Percentiles rank a stretch among this genome's conserved stretches.
phyloP scores from a whole-genome alignment of 2,329 filamentous ascomycete species.

The Fusarium brevicatenulatum region DNA sequence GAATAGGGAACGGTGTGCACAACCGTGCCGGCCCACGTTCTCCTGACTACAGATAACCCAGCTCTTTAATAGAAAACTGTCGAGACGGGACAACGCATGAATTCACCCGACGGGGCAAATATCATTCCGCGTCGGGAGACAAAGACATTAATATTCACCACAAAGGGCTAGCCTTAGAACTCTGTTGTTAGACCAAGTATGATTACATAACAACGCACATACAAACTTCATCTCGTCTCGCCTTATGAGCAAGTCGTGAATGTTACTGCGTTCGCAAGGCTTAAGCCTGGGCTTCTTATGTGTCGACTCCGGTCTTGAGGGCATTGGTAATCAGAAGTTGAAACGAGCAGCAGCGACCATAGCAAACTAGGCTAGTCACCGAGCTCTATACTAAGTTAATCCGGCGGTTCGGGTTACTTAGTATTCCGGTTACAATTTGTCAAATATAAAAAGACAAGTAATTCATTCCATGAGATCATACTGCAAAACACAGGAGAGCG shows the following conservation, averaged over 20 bases:
- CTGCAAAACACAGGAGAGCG: background rate
- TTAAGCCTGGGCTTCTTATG: no score
- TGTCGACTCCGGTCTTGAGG: no score
- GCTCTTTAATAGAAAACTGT: background rate
- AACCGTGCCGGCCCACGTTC: background rate
- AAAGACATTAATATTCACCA: background rate
- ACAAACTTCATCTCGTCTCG: background rate
- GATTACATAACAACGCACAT: background rate
- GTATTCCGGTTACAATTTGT: background rate
- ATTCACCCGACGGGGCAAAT: background rate
- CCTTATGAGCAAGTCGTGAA: background rate
- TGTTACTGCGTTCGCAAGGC: background rate
- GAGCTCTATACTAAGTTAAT: accelerated
- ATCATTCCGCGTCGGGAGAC: background rate
- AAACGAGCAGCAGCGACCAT: accelerated
- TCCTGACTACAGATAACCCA: accelerated
- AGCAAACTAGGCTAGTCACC: background rate
- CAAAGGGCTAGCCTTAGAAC: background rate
- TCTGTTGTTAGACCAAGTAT: background rate
- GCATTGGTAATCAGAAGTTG: background rate
- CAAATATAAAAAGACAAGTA: background rate
- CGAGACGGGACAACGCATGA: background rate
- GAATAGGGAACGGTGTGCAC: no score
- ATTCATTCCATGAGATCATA: background rate
- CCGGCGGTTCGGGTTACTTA: background rate